Conservation (phyloP, 2,329 filamentous ascomycete species). For the Dactylonectria estremocensis region DNA sequence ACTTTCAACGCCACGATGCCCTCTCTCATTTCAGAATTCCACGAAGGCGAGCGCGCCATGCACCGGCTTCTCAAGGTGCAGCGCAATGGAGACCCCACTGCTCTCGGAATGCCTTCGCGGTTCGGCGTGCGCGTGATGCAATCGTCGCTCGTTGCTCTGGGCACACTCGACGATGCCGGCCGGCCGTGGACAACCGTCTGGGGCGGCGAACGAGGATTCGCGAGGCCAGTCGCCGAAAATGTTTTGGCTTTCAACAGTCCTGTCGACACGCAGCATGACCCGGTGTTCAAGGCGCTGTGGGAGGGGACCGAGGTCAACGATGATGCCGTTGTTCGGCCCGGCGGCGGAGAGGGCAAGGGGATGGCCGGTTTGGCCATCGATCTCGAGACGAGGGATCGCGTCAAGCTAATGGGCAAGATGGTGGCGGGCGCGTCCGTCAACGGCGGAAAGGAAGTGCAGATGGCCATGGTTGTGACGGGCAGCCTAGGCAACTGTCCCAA, state of each 20-base stretch:
- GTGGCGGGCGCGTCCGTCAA: slow-evolving; percentile 71
- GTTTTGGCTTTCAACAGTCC: slow-evolving; percentile 75
- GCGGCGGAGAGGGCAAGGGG: slow-evolving; percentile 57
- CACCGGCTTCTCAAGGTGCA: slow-evolving; percentile 74
- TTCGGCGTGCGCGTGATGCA: slow-evolving; percentile 73
- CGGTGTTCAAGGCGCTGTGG: slow-evolving; percentile 77
- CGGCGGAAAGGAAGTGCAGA: slow-evolving; percentile 58
- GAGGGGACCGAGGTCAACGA: slow-evolving; percentile 64
- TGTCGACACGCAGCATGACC: slow-evolving; percentile 76
- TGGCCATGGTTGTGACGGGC: slow-evolving; percentile 79
- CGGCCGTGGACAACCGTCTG: slow-evolving; percentile 84
- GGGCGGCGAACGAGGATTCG: slow-evolving; percentile 82
- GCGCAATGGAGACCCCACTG: slow-evolving; percentile 75
- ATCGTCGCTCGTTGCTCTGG: slow-evolving; percentile 80
- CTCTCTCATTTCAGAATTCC: slow-evolving; percentile 61
- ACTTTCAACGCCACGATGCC: slow-evolving; percentile 45
- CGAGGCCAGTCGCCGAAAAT: slow-evolving; percentile 71
- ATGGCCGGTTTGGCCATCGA: slow-evolving; percentile 72
- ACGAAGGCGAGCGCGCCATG: slow-evolving; percentile 77
- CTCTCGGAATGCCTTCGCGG: slow-evolving; percentile 72
- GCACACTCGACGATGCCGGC: slow-evolving; percentile 75
- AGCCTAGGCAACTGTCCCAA: slow-evolving; percentile 89
- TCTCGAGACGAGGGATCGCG: slow-evolving; percentile 69
- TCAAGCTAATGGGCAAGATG: slow-evolving; percentile 82
- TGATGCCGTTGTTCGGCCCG: slow-evolving; percentile 53